phyloP scores from a whole-genome alignment of 768 basidiomycete genomes.

The Dentipellis fragilis region DNA sequence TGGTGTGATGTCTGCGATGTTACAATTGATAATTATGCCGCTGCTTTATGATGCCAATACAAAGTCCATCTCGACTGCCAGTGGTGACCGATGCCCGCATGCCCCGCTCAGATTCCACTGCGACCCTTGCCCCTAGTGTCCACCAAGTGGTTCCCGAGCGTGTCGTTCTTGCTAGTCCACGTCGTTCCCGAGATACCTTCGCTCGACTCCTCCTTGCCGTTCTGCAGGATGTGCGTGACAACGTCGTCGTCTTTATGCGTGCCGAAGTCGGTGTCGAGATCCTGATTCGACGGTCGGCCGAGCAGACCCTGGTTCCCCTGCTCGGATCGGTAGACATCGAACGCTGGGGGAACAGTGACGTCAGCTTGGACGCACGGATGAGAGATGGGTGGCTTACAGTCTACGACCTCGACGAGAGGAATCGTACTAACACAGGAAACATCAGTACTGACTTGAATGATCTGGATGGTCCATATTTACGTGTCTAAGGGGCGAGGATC shows the following conservation, averaged over 20 bases:
- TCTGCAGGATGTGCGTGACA: conserved; percentile 45
- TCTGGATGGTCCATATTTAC: conserved; percentile 31
- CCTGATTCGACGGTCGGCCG: conserved; percentile 69
- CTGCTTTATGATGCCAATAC: too few species aligned
- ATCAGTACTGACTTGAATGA: conserved; percentile 3
- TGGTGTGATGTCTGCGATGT: too few species aligned
- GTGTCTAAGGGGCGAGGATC: conserved; percentile 37
- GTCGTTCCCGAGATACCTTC: conserved; percentile 23
- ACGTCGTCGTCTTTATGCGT: conserved; percentile 59
- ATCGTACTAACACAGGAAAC: conserved; percentile 38
- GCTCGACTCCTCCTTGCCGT: conserved; percentile 47
- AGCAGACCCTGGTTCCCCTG: conserved; percentile 77
- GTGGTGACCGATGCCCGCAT: too few species aligned
- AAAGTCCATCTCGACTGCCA: too few species aligned
- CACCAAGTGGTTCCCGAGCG: too few species aligned
- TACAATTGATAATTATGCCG: too few species aligned
- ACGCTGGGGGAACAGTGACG: conserved; percentile 35
- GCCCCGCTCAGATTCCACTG: too few species aligned
- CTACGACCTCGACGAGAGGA: conserved; percentile 68
- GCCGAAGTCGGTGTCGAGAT: conserved; percentile 66
- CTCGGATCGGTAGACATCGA: conserved; percentile 55
- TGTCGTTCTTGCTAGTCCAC: too few species aligned
- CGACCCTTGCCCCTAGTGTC: too few species aligned
- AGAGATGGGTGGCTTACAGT: conserved; percentile 40
- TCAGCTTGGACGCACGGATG: not conserved